phyloP scores from a whole-genome alignment of 179 eudicot species.

The Vitellaria paradoxa region DNA sequence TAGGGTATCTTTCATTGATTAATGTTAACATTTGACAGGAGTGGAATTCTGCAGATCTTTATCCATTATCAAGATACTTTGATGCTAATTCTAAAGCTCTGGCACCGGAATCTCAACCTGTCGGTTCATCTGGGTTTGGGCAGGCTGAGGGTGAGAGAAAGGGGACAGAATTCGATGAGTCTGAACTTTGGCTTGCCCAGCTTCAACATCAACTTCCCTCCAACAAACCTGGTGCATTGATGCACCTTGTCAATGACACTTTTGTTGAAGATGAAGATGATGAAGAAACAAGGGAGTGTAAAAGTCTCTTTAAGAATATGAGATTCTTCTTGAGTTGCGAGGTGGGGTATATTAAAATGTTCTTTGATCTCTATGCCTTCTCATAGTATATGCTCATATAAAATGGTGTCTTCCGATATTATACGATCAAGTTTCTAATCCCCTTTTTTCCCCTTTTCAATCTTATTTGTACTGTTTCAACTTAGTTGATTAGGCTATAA shows the following conservation, averaged over 20 bases:
- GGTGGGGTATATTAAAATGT: slow-evolving; percentile 39
- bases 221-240: slow-evolving; percentile 73
- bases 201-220: slow-evolving; percentile 91
- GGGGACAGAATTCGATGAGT: slow-evolving; percentile 44
- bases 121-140: slow-evolving; percentile 33
- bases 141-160: slow-evolving; percentile 26
- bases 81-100: slow-evolving; percentile 43
- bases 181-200: slow-evolving; percentile 82
- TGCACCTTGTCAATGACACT: slow-evolving; percentile 73
- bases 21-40: not conserved
- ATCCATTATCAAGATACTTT: slow-evolving; percentile 69
- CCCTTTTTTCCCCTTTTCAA: too few relatives aligned
- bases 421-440: too few relatives aligned
- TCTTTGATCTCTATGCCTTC: too few relatives aligned
- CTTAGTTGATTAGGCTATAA: too few relatives aligned
- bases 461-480: too few relatives aligned
- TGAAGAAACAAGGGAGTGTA: slow-evolving; percentile 76
- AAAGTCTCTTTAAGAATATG: slow-evolving; percentile 61
- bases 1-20: not conserved
- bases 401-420: too few relatives aligned
- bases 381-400: too few relatives aligned
- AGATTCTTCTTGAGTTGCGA: slow-evolving; percentile 89
- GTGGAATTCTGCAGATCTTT: slow-evolving; percentile 63
- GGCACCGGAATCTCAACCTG: slow-evolving; percentile 24
- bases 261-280: slow-evolving; percentile 62